These are phyloP conservation scores for Pichia heedii DNA, from an alignment of 805 yeast genomes.

Conservation along the genomic window DNA sequence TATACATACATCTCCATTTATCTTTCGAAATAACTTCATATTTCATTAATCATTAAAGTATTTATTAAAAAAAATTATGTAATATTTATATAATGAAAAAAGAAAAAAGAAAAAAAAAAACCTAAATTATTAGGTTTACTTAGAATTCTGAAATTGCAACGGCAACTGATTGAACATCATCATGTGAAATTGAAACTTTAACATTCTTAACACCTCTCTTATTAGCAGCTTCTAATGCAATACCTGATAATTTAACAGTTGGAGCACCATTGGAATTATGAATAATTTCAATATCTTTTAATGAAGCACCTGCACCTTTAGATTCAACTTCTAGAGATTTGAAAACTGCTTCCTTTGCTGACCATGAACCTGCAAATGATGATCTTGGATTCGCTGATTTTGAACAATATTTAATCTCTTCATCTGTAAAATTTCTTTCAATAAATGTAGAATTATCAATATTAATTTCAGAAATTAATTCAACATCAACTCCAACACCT, in stretches of 20 bases:
- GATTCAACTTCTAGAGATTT: constrained; percentile 85
- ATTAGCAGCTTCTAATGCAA: constrained; percentile 66
- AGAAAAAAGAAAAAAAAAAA: not conserved
- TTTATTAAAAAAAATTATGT: not conserved
- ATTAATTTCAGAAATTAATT: constrained; percentile 73
- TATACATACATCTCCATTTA: too few species aligned
- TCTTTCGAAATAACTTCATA: too few species aligned
- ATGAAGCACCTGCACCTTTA: constrained; percentile 91
- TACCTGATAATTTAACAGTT: constrained; percentile 63
- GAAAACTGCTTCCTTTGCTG: constrained; percentile 98
- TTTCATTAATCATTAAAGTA: too few species aligned
- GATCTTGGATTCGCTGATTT: constrained; percentile 73
- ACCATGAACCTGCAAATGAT: constrained; percentile 96
- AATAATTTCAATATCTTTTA: constrained; percentile 81
- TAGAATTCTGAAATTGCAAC: constrained; percentile 72
- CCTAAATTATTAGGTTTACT: not conserved
- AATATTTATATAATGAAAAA: not conserved
- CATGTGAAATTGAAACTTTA: constrained; percentile 89
- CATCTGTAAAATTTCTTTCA: constrained; percentile 81
- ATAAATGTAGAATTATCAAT: constrained; percentile 84
- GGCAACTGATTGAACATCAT: constrained; percentile 95
- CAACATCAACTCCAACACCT: constrained; percentile 96
- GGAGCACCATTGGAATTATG: constrained; percentile 77
- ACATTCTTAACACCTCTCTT: constrained; percentile 60
- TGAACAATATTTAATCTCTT: constrained; percentile 72